phyloP scores from a whole-genome alignment of 352 stramenopile species.

The Phytophthora meadii region DNA sequence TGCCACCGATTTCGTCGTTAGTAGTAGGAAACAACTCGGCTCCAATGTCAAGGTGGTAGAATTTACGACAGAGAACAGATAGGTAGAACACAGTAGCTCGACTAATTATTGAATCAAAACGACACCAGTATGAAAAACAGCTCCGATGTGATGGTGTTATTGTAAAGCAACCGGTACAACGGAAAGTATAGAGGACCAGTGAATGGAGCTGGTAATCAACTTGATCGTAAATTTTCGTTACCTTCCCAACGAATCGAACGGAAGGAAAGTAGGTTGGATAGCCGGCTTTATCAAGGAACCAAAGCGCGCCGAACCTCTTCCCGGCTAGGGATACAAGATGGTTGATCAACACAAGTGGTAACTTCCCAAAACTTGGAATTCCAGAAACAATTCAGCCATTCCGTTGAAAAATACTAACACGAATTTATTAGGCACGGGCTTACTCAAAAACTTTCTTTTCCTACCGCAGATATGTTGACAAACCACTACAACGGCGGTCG shows the following conservation, averaged over 20 bases:
- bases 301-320: slow-evolving; percentile 16
- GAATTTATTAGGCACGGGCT: slow-evolving; percentile 22
- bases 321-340: not conserved
- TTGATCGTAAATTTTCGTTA: slow-evolving; percentile 15
- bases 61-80: not conserved
- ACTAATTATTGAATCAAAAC: slow-evolving; percentile 30
- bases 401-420: slow-evolving; percentile 15
- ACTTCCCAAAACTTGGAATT: no score
- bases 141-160: slow-evolving; percentile 12
- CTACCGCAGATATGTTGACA: slow-evolving; percentile 14
- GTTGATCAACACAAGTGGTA: no score
- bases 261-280: slow-evolving; percentile 20
- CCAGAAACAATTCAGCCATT: not conserved
- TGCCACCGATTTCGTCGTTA: slow-evolving; percentile 69
- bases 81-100: slow-evolving; percentile 22
- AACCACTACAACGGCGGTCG: not conserved
- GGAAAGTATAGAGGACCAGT: slow-evolving; percentile 1
- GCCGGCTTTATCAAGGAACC: slow-evolving; percentile 5
- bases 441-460: slow-evolving; percentile 33
- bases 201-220: not conserved
- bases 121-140: slow-evolving; percentile 14
- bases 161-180: slow-evolving; percentile 1
- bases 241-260: slow-evolving; percentile 4
- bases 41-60: slow-evolving; percentile 22
- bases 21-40: slow-evolving; percentile 24